Evolutionary conservation across 495 filamentous ascomycete genomes (phyloP).

Genomic region (Tuber borchii): DNA sequence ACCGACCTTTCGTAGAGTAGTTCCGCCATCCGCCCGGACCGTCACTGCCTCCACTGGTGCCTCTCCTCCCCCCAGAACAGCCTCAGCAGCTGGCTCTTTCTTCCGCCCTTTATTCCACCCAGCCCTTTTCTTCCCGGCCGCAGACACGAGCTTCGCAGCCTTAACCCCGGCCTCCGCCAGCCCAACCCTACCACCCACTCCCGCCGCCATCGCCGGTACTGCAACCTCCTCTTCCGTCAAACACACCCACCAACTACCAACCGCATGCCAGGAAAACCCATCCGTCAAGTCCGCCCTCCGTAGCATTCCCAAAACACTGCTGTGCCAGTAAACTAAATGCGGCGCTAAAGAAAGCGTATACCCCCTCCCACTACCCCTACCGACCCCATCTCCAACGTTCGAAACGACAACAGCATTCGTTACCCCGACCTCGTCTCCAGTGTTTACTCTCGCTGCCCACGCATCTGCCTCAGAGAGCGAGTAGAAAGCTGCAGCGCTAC

Average conservation of each 20-base stretch:
- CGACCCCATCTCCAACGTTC: neutral
- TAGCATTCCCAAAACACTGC: conserved; percentile 64
- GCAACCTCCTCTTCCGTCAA: conserved; percentile 38
- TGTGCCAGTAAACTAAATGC: conserved; percentile 78
- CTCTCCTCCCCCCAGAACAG: neutral
- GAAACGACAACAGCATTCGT: conserved; percentile 9
- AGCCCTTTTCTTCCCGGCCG: conserved; percentile 17
- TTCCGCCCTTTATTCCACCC: conserved; percentile 40
- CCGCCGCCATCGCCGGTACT: conserved; percentile 21
- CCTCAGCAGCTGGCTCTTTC: conserved; percentile 14
- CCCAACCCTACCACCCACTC: conserved; percentile 14
- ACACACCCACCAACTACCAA: conserved; percentile 89
- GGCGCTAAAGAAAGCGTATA: conserved; percentile 83
- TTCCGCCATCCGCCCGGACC: neutral
- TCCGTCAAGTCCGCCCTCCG: conserved; percentile 81
- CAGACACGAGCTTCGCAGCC: conserved; percentile 23
- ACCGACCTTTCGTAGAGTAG: conserved; percentile 59
- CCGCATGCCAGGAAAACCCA: conserved; percentile 86
- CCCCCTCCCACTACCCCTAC: conserved; percentile 9
- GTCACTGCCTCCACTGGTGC: neutral
- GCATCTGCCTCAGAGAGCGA: conserved; percentile 72
- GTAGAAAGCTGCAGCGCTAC: conserved; percentile 69
- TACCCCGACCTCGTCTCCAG: conserved; percentile 43
- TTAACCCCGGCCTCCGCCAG: conserved; percentile 28
- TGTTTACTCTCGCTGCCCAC: conserved; percentile 57